Conservation (phyloP, 306 rosid genomes). For the Inga laurina region DNA sequence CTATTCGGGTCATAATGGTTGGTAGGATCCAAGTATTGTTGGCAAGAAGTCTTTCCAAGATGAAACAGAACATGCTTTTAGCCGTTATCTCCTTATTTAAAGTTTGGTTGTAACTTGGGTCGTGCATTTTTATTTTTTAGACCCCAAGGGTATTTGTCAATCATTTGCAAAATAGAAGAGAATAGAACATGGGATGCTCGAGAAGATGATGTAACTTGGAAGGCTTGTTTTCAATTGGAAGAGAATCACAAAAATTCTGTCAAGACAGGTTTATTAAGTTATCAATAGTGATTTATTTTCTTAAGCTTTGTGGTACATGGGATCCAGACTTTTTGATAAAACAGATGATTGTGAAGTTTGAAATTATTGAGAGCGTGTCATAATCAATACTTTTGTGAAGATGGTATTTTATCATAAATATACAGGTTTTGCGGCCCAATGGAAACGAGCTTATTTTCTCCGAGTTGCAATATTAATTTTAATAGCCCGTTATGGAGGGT, state of each 20-base stretch:
- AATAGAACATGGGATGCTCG: not conserved
- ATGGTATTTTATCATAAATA: not conserved
- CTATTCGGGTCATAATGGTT: constrained; percentile 6
- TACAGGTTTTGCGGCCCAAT: no score
- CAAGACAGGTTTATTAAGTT: not conserved
- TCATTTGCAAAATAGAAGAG: not conserved
- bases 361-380: not conserved
- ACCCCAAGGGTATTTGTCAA: not conserved
- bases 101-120: not conserved
- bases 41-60: not conserved
- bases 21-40: not conserved
- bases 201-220: not conserved
- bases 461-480: not conserved
- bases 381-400: not conserved
- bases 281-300: no score
- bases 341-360: not conserved
- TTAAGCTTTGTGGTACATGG: no score
- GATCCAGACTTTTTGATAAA: no score
- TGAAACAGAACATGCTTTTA: not conserved
- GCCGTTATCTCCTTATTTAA: not conserved
- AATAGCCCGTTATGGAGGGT: not conserved
- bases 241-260: not conserved
- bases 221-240: not conserved
- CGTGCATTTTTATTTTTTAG: not conserved
- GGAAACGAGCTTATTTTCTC: no score